Conservation (phyloP, 768 basidiomycete species). For the Pisolithus albus region DNA sequence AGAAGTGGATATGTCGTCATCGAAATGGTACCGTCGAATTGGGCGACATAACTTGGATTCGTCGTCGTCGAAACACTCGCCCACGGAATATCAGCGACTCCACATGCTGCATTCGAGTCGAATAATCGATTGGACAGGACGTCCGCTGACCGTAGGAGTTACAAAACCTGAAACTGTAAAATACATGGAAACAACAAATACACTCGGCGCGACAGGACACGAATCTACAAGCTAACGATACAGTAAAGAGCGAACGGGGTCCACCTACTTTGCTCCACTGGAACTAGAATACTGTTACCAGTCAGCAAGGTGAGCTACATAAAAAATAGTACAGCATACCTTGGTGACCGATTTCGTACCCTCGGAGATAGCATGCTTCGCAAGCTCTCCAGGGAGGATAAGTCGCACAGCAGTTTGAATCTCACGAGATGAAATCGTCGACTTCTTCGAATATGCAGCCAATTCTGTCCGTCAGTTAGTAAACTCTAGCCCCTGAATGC, state of each 20-base stretch:
- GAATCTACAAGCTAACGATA: constrained; percentile 17
- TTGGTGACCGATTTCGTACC: constrained; percentile 92
- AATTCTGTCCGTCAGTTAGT: constrained; percentile 53
- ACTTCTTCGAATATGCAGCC: constrained; percentile 96
- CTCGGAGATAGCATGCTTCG: constrained; percentile 70
- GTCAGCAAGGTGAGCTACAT: constrained; percentile 6
- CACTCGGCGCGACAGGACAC: constrained; percentile 20
- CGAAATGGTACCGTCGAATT: too few species aligned
- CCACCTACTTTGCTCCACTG: constrained; percentile 48
- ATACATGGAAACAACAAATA: constrained; percentile 5
- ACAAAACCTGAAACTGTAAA: neutral
- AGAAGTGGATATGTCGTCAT: too few species aligned
- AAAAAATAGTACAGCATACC: constrained; percentile 31
- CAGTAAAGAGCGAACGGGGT: constrained; percentile 10
- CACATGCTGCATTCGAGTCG: neutral
- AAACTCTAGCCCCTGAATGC: neutral
- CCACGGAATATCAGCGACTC: neutral
- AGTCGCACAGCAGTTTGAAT: constrained; percentile 96
- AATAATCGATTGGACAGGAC: neutral
- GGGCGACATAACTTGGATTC: too few species aligned
- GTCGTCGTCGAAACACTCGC: too few species aligned
- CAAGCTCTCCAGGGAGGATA: constrained; percentile 93
- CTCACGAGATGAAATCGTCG: constrained; percentile 96
- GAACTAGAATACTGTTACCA: constrained; percentile 61
- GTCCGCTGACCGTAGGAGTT: neutral